Percentiles rank a stretch among this genome's conserved stretches.
Evolutionary conservation across 208 protist species (phyloP).

Genomic region (Acanthamoeba comandoni): DNA sequence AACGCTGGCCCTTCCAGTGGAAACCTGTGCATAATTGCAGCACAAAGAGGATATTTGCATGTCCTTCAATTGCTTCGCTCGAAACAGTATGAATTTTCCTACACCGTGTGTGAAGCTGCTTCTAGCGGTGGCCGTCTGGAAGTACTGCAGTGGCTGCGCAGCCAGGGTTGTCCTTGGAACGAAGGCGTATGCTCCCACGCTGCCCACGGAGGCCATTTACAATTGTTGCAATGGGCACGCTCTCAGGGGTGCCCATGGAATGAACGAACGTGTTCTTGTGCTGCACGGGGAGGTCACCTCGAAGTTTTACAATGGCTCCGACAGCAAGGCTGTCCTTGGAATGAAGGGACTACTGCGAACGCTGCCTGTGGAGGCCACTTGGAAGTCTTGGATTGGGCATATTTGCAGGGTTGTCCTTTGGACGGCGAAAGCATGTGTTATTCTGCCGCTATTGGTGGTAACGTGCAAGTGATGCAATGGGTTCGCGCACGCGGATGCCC

Average conservation of each 20-base stretch:
- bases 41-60: background rate
- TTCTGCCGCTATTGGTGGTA: too few species aligned
- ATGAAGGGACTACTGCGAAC: too few species aligned
- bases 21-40: background rate
- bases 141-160: slow-evolving; percentile 11
- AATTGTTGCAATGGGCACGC: slow-evolving; percentile 25
- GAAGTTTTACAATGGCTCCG: too few species aligned
- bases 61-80: slow-evolving; percentile 13
- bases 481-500: too few species aligned
- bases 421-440: too few species aligned
- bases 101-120: background rate
- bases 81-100: background rate
- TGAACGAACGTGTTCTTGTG: too few species aligned
- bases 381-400: too few species aligned
- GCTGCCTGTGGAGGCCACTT: too few species aligned
- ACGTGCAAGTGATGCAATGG: too few species aligned
- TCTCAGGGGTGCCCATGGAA: background rate
- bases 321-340: too few species aligned
- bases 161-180: slow-evolving; percentile 19
- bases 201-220: background rate
- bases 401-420: too few species aligned
- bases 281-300: too few species aligned
- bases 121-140: background rate
- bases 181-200: background rate
- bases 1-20: background rate